Conservation (phyloP, 1,139 yeast species). For the Saccharomycopsis hybrid region DNA sequence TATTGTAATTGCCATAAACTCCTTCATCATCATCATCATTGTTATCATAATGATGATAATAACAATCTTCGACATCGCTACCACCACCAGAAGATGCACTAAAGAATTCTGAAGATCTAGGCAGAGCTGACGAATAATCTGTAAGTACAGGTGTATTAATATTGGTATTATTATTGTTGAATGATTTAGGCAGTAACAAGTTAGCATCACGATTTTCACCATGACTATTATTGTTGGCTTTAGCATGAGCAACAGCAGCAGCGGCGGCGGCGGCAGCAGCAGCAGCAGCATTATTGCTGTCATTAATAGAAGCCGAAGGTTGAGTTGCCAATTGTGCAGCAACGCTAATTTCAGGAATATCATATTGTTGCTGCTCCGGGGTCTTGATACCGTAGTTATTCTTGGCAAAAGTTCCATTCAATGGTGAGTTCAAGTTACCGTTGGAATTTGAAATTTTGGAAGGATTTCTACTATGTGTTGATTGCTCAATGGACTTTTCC, state of each 20-base stretch:
- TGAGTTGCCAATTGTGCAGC: too few relatives aligned
- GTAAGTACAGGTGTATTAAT: constrained; percentile 9
- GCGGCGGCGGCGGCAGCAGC: background rate
- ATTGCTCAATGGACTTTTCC: constrained; percentile 18
- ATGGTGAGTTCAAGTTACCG: too few relatives aligned
- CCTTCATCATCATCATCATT: too few relatives aligned
- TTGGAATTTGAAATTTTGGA: background rate
- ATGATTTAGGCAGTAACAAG: background rate
- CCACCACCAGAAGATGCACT: constrained; percentile 14
- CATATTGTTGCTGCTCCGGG: too few relatives aligned
- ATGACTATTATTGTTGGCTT: background rate
- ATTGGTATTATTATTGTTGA: background rate
- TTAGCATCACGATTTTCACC: background rate
- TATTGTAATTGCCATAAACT: too few relatives aligned
- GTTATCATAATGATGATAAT: too few relatives aligned
- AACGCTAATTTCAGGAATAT: too few relatives aligned
- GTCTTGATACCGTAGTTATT: too few relatives aligned
- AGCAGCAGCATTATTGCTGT: too few relatives aligned
- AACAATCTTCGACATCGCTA: constrained; percentile 2
- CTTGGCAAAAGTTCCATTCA: too few relatives aligned
- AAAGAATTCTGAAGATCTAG: constrained; percentile 14
- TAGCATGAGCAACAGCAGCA: background rate
- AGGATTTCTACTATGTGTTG: constrained; percentile 10
- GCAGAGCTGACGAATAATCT: constrained; percentile 12
- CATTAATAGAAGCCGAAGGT: too few relatives aligned